Evolutionary conservation across 176 grass and related monocot species (phyloP).

Genomic region (Puya raimondii): DNA sequence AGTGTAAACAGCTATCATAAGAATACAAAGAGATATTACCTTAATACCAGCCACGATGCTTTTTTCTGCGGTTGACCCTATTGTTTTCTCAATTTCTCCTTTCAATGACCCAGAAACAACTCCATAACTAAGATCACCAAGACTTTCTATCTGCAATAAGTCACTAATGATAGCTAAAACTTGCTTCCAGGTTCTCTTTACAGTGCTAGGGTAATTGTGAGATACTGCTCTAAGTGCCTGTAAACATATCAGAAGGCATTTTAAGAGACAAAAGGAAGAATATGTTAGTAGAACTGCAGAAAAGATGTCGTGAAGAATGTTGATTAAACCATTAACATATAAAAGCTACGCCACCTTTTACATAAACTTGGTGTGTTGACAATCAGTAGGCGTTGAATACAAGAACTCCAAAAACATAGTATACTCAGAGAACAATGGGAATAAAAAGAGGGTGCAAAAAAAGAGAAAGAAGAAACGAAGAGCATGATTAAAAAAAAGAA

Average conservation of each 20-base stretch:
- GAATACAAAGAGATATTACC: conserved; percentile 33
- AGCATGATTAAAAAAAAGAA: not conserved
- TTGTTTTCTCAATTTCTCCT: conserved; percentile 44
- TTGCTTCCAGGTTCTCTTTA: conserved; percentile 53
- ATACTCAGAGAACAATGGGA: conserved; percentile 4
- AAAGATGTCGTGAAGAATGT: not conserved
- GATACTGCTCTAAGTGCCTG: conserved; percentile 65
- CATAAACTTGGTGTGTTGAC: not conserved
- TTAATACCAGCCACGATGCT: conserved; percentile 75
- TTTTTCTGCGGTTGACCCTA: conserved; percentile 45
- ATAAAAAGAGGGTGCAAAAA: conserved; percentile 7
- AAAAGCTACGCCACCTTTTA: not conserved
- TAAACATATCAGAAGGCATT: conserved; percentile 17
- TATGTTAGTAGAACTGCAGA: not conserved
- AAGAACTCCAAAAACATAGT: too few relatives aligned
- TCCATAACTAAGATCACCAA: conserved; percentile 39
- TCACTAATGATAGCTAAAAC: conserved; percentile 42
- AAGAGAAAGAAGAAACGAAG: conserved; percentile 6
- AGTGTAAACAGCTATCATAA: not conserved
- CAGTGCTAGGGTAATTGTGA: conserved; percentile 76
- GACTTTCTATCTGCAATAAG: conserved; percentile 41
- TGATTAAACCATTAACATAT: too few relatives aligned
- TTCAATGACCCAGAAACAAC: conserved; percentile 31
- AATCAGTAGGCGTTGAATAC: not conserved
- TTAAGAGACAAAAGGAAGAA: not conserved